phyloP scores from a whole-genome alignment of 106 monocot species.

The Xerophyta viscosa region DNA sequence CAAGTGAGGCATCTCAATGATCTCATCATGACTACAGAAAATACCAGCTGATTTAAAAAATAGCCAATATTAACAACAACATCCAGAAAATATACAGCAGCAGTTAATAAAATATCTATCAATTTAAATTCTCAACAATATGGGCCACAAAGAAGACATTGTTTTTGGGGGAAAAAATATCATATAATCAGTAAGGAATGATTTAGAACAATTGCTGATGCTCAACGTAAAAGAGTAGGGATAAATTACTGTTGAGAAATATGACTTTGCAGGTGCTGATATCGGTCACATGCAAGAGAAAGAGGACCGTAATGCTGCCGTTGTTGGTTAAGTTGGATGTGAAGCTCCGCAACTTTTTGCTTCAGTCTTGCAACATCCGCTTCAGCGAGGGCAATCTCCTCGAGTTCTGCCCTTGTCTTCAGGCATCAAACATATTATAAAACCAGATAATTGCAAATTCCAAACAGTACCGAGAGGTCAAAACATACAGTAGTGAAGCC shows the following conservation, averaged over 20 bases:
- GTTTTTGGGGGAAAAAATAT: too few species aligned
- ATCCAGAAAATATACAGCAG: too few species aligned
- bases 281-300: slow-evolving; percentile 44
- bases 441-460: slow-evolving; percentile 1
- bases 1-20: too few species aligned
- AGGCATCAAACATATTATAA: slow-evolving; percentile 12
- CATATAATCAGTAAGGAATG: too few species aligned
- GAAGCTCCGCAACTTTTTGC: slow-evolving; percentile 97
- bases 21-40: too few species aligned
- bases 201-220: background rate
- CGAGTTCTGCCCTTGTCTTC: slow-evolving; percentile 96
- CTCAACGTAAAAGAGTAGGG: background rate
- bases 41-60: too few species aligned
- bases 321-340: slow-evolving; percentile 94
- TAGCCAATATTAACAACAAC: too few species aligned
- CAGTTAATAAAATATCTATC: too few species aligned
- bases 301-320: slow-evolving; percentile 65
- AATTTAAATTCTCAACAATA: too few species aligned
- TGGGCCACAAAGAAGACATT: too few species aligned
- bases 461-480: background rate
- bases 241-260: slow-evolving; percentile 43
- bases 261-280: slow-evolving; percentile 58
- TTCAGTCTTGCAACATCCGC: slow-evolving; percentile 97
- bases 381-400: slow-evolving; percentile 99
- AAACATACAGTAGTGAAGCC: background rate